Conservation (phyloP, 2,329 filamentous ascomycete genomes). For the Calonectria naviculata region DNA sequence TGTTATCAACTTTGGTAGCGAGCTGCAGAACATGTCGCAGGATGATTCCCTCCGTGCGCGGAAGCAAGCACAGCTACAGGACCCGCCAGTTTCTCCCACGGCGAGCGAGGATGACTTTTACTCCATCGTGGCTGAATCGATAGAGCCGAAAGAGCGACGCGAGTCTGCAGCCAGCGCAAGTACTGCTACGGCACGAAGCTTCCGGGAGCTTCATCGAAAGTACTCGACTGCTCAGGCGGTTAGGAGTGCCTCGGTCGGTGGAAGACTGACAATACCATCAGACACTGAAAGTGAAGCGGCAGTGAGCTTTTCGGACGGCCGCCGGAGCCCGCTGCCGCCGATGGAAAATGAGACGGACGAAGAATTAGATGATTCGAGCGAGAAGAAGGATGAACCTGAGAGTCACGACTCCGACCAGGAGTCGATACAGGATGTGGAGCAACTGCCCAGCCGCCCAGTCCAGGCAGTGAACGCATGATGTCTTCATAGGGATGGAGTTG, state of each 20-base stretch:
- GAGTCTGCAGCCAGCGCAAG: conserved; percentile 73
- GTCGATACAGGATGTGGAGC: conserved; percentile 41
- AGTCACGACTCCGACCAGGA: conserved; percentile 44
- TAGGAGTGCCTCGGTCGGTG: conserved; percentile 53
- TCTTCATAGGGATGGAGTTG: neutral
- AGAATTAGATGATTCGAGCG: conserved; percentile 25
- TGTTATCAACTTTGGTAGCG: conserved; percentile 95
- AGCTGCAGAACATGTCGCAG: conserved; percentile 81
- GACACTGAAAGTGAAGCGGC: conserved; percentile 72
- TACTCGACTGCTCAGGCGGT: conserved; percentile 65
- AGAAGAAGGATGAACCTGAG: conserved; percentile 43
- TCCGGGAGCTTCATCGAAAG: conserved; percentile 70
- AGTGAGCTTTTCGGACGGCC: conserved; percentile 69
- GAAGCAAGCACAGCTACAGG: conserved; percentile 60
- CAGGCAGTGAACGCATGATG: conserved; percentile 48
- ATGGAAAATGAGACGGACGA: conserved; percentile 56
- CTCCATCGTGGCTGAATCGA: conserved; percentile 58
- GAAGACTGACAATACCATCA: conserved; percentile 59
- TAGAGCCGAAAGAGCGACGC: conserved; percentile 62
- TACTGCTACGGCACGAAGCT: conserved; percentile 74
- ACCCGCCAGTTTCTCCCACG: conserved; percentile 49
- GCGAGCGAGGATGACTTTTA: conserved; percentile 62
- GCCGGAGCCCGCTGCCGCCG: conserved; percentile 65
- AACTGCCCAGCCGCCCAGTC: conserved; percentile 42
- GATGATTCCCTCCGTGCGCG: conserved; percentile 78